A percentile compares a stretch with the other conserved stretches of the same genome.
phyloP scores from a whole-genome alignment of 495 filamentous ascomycete genomes.

The Barbatosphaeria neglecta region DNA sequence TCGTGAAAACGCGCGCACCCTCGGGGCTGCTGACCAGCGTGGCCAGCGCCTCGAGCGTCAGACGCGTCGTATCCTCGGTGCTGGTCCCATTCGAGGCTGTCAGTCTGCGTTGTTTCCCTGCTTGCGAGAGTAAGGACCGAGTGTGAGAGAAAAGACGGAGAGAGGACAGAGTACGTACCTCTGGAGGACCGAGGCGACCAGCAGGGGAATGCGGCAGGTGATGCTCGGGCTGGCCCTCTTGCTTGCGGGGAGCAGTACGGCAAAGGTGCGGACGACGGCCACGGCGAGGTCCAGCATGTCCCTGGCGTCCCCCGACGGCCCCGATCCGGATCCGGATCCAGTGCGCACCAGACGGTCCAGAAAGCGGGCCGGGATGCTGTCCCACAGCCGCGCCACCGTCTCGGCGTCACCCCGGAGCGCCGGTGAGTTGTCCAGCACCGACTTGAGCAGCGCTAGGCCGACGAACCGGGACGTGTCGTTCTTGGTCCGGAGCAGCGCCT shows the following conservation, averaged over 20 bases:
- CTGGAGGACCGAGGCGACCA: slow-evolving; percentile 36
- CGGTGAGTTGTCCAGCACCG: slow-evolving; percentile 43
- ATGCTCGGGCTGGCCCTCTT: slow-evolving; percentile 30
- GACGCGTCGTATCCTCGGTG: slow-evolving; percentile 34
- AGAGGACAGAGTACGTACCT: slow-evolving; percentile 35
- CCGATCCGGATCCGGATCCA: slow-evolving; percentile 13
- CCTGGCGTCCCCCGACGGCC: slow-evolving; percentile 22
- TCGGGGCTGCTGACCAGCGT: slow-evolving; percentile 32
- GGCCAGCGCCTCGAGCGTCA: slow-evolving; percentile 43
- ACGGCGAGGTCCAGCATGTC: slow-evolving; percentile 53
- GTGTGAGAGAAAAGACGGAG: neutral
- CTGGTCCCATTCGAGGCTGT: slow-evolving; percentile 17
- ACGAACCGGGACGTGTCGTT: slow-evolving; percentile 57
- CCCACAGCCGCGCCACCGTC: slow-evolving; percentile 32
- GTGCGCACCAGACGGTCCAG: slow-evolving; percentile 48
- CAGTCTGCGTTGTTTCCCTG: too few relatives aligned
- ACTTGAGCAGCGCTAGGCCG: slow-evolving; percentile 50
- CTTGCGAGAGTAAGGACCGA: too few relatives aligned
- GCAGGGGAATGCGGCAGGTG: slow-evolving; percentile 32
- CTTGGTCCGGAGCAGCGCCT: slow-evolving; percentile 37
- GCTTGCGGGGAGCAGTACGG: slow-evolving; percentile 35
- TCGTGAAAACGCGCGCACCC: slow-evolving; percentile 34
- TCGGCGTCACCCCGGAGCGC: slow-evolving; percentile 29
- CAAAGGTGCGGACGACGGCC: slow-evolving; percentile 47
- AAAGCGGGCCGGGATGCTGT: slow-evolving; percentile 44